These are phyloP conservation scores for Neurospora africana DNA, from an alignment of 495 filamentous ascomycete genomes.

Conservation along the genomic window DNA sequence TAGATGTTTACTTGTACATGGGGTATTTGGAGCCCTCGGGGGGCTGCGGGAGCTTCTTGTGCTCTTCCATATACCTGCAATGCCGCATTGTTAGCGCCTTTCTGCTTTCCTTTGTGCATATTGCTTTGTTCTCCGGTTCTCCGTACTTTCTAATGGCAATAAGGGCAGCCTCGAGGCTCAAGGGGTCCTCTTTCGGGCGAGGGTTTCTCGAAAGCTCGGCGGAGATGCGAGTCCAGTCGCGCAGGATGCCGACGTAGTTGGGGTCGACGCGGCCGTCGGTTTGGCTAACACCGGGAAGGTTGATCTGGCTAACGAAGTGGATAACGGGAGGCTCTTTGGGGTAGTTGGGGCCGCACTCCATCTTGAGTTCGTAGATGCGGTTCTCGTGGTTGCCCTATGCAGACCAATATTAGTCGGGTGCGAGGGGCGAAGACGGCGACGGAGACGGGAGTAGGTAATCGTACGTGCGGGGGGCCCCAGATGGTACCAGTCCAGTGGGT, in stretches of 20 bases:
- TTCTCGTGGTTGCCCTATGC: conserved; percentile 88
- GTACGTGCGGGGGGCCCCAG: conserved; percentile 88
- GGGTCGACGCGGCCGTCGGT: conserved; percentile 77
- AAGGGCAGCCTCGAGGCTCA: conserved; percentile 46
- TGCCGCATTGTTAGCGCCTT: conserved; percentile 11
- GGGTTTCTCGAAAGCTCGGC: conserved; percentile 56
- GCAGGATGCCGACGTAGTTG: conserved; percentile 67
- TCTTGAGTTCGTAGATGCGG: conserved; percentile 94
- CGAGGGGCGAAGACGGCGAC: not conserved
- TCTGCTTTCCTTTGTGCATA: not conserved
- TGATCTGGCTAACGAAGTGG: conserved; percentile 85
- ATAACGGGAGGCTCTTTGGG: conserved; percentile 81
- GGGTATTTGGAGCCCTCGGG: conserved; percentile 72
- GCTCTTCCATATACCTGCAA: conserved; percentile 82
- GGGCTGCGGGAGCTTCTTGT: conserved; percentile 94
- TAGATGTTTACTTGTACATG: conserved; percentile 16
- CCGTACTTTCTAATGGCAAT: conserved; percentile 21
- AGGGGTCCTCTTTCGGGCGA: conserved; percentile 25
- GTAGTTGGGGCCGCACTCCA: conserved; percentile 87
- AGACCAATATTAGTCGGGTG: conserved; percentile 6
- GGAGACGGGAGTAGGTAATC: not conserved
- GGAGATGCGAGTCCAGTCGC: conserved; percentile 80
- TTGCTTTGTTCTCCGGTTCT: no score
- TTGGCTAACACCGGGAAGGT: conserved; percentile 83
- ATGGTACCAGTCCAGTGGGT: conserved; percentile 98